A percentile compares a stretch with the other conserved stretches of the same genome.
phyloP scores from a whole-genome alignment of 2,329 filamentous ascomycete genomes.

The Apiospora sp. region DNA sequence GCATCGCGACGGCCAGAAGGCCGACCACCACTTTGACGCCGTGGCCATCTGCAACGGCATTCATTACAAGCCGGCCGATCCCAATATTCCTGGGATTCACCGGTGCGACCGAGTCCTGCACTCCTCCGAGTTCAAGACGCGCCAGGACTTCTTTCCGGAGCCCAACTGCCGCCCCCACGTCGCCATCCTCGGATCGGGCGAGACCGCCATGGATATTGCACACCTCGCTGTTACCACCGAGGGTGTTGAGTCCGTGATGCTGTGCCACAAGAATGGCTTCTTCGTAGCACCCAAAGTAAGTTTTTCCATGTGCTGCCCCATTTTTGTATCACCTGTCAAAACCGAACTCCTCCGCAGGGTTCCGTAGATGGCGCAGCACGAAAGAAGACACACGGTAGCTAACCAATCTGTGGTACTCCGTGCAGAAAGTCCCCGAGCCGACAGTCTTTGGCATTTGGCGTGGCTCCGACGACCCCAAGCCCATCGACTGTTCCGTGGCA shows the following conservation, averaged over 20 bases:
- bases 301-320: neutral
- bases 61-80: constrained; percentile 51
- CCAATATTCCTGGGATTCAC: constrained; percentile 49
- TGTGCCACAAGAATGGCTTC: constrained; percentile 56
- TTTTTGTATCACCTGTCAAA: neutral
- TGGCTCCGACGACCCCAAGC: constrained; percentile 47
- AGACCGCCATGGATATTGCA: constrained; percentile 55
- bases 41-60: constrained; percentile 55
- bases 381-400: neutral
- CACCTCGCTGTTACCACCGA: constrained; percentile 53
- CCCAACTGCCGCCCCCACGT: constrained; percentile 47
- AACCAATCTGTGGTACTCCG: neutral
- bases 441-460: constrained; percentile 34
- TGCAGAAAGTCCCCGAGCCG: constrained; percentile 28
- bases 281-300: constrained; percentile 53
- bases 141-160: constrained; percentile 45
- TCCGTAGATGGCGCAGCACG: neutral
- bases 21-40: constrained; percentile 51
- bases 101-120: constrained; percentile 48
- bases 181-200: constrained; percentile 53
- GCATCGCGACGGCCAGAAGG: constrained; percentile 19
- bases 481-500: constrained; percentile 55
- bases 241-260: constrained; percentile 48
- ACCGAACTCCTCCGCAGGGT: neutral
- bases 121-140: constrained; percentile 52